These are phyloP conservation scores for Hansfordia pulvinata DNA, from an alignment of 2,329 filamentous ascomycete species.

Conservation along the genomic window DNA sequence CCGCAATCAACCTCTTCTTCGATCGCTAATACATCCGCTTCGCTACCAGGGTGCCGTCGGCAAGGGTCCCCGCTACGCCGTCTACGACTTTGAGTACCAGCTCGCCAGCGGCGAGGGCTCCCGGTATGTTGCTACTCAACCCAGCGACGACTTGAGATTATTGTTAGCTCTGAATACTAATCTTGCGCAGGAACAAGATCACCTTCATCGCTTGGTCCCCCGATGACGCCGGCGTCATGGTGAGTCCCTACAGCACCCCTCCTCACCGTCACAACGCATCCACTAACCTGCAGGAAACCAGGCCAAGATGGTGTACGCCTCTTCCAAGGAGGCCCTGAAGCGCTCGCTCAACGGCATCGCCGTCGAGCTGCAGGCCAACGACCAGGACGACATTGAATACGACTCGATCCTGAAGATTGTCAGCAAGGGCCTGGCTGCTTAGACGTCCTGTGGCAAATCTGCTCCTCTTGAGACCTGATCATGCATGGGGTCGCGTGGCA, in stretches of 20 bases:
- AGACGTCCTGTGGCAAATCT: constrained; percentile 12
- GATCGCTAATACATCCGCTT: no score
- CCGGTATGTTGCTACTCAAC: no score
- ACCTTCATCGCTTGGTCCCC: constrained; percentile 70
- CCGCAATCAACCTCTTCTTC: no score
- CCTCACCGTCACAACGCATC: constrained; percentile 4
- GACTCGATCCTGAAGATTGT: constrained; percentile 54
- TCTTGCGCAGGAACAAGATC: constrained; percentile 53
- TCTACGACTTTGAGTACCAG: constrained; percentile 75
- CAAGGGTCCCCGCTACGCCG: constrained; percentile 68
- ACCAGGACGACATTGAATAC: constrained; percentile 69
- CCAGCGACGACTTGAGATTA: no score
- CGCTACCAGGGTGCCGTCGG: constrained; percentile 35
- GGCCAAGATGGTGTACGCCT: constrained; percentile 85
- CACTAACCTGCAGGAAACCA: constrained; percentile 21
- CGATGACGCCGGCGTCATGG: constrained; percentile 68
- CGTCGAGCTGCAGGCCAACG: constrained; percentile 72
- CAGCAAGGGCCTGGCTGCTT: constrained; percentile 46
- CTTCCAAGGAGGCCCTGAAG: constrained; percentile 79
- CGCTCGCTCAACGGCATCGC: constrained; percentile 63
- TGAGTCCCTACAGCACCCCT: constrained; percentile 25
- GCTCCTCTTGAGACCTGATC: constrained; percentile 2
- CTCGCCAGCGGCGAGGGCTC: constrained; percentile 59
- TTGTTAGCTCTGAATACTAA: no score
- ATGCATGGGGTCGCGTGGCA: no score